These are phyloP conservation scores for Fusarium nygamai DNA, from an alignment of 2,329 filamentous ascomycete genomes.

Conservation along the genomic window DNA sequence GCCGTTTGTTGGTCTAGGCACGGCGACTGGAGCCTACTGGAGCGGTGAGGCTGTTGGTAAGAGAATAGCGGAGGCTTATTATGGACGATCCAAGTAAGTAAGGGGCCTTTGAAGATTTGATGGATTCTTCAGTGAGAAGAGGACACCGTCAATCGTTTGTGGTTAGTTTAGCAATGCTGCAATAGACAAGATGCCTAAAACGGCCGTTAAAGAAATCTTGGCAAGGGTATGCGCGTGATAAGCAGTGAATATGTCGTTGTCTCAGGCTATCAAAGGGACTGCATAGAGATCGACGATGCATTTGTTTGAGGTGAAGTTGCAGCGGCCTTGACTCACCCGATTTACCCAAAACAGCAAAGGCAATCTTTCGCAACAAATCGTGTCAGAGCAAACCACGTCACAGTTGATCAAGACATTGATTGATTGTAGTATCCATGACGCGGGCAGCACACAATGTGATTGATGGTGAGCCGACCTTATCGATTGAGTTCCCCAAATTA, in stretches of 20 bases:
- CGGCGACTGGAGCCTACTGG: constrained; percentile 91
- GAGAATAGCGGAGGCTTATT: constrained; percentile 69
- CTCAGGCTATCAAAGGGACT: constrained; percentile 5
- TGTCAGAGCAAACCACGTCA: not conserved
- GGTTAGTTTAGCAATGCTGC: not conserved
- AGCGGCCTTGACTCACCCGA: constrained; percentile 1
- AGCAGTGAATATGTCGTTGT: constrained; percentile 6
- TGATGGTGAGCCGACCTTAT: constrained; percentile 22
- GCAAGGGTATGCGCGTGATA: constrained; percentile 33
- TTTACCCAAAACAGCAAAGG: not conserved
- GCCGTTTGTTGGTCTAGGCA: constrained; percentile 88
- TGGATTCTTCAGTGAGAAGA: not conserved
- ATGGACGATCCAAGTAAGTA: constrained; percentile 50
- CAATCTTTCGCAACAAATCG: not conserved
- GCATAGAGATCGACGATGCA: constrained; percentile 27
- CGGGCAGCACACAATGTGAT: constrained; percentile 11
- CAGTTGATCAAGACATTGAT: not conserved
- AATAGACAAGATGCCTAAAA: constrained; percentile 1
- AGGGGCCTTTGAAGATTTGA: constrained; percentile 4
- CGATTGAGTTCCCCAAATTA: constrained; percentile 36
- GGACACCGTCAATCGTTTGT: not conserved
- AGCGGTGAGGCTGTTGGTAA: constrained; percentile 82
- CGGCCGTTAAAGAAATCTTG: not conserved
- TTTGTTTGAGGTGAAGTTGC: constrained; percentile 3
- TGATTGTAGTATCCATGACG: constrained; percentile 29